Evolutionary conservation across 176 grass and related monocot species (phyloP).

Genomic region (Themeda triandra): DNA sequence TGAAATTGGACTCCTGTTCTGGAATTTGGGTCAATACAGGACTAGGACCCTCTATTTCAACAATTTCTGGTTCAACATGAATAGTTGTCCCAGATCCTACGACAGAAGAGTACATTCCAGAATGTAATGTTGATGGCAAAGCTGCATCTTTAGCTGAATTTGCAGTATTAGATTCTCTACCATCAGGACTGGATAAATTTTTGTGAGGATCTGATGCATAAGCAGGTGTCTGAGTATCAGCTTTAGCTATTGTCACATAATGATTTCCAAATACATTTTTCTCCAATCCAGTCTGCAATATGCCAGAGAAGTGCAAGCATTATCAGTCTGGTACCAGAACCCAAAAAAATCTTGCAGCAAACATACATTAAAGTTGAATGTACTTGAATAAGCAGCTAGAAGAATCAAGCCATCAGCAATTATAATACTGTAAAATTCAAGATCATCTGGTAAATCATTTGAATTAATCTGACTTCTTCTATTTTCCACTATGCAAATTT

Average conservation of each 20-base stretch:
- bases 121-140: conserved; percentile 39
- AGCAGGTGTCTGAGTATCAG: conserved; percentile 55
- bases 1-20: conserved; percentile 67
- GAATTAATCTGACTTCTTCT: not conserved
- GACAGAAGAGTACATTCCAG: conserved; percentile 46
- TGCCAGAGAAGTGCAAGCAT: conserved; percentile 26
- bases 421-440: not conserved
- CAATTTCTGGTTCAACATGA: conserved; percentile 73
- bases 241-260: conserved; percentile 62
- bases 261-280: conserved; percentile 99
- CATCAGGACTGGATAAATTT: conserved; percentile 43
- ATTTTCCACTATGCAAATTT: not conserved
- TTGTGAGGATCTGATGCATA: conserved; percentile 88
- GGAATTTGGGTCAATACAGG: conserved; percentile 47
- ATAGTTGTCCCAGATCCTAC: conserved; percentile 31
- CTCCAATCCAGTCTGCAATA: conserved; percentile 86
- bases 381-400: not conserved
- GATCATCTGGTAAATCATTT: not conserved
- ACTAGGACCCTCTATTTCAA: conserved; percentile 87
- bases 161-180: conserved; percentile 39
- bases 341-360: conserved; percentile 17
- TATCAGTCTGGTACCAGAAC: not conserved
- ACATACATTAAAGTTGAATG: not conserved
- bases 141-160: conserved; percentile 37
- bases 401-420: not conserved